These are phyloP conservation scores for Penicillium chermesinum DNA, from an alignment of 495 filamentous ascomycete species.

Conservation along the genomic window DNA sequence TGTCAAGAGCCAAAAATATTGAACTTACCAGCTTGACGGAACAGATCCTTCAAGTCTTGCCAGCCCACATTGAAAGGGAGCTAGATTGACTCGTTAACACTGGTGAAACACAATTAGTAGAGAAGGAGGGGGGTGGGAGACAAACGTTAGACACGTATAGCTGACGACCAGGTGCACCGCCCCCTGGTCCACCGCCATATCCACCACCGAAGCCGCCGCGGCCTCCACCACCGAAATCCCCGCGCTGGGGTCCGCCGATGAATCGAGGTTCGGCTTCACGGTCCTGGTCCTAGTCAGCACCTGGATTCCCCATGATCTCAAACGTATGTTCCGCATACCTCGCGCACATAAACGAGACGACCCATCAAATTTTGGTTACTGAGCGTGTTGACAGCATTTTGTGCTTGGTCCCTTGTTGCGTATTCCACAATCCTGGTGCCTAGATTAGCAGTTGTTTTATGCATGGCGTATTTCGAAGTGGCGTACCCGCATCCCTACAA, in stretches of 20 bases:
- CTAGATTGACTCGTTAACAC: constrained; percentile 49
- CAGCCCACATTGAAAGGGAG: constrained; percentile 96
- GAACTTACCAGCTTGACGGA: constrained; percentile 91
- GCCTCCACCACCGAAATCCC: constrained; percentile 57
- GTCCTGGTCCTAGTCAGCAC: constrained; percentile 55
- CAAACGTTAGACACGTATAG: constrained; percentile 98
- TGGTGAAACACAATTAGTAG: constrained; percentile 13
- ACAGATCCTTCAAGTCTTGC: constrained; percentile 98
- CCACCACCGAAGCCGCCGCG: constrained; percentile 44
- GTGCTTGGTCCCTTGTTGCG: constrained; percentile 97
- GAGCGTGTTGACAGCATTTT: constrained; percentile 93
- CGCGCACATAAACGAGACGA: constrained; percentile 94
- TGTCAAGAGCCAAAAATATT: not conserved
- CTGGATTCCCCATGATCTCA: not conserved
- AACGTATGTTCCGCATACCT: constrained; percentile 53
- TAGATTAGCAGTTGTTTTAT: constrained; percentile 28
- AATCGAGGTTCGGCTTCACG: constrained; percentile 96
- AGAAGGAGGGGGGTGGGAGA: constrained; percentile 40
- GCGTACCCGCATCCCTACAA: constrained; percentile 99
- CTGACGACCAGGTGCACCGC: constrained; percentile 69
- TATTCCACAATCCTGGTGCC: constrained; percentile 95
- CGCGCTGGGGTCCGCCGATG: constrained; percentile 65
- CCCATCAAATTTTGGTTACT: constrained; percentile 99
- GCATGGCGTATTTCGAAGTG: constrained; percentile 15
- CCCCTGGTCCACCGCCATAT: constrained; percentile 48